These are phyloP conservation scores for Astrothelium subdiscretum DNA, from an alignment of 495 filamentous ascomycete genomes.

Conservation along the genomic window DNA sequence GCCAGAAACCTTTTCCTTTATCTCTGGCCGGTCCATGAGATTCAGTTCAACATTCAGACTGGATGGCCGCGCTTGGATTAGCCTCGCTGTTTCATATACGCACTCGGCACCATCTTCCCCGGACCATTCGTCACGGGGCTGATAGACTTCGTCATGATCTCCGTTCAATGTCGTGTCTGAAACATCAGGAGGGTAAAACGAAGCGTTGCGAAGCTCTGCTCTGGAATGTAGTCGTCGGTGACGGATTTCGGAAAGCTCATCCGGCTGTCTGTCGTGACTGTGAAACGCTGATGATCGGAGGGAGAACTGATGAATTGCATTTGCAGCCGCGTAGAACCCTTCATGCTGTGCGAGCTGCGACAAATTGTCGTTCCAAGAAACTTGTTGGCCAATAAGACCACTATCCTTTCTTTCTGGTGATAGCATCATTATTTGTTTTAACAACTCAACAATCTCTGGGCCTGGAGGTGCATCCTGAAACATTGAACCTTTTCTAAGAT, in stretches of 20 bases:
- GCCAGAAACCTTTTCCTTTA: not conserved
- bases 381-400: slow-evolving; percentile 49
- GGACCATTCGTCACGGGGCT: no score
- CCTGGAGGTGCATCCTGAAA: slow-evolving; percentile 31
- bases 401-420: slow-evolving; percentile 39
- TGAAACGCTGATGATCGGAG: slow-evolving; percentile 23
- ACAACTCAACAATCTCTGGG: slow-evolving; percentile 27
- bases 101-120: no score
- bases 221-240: no score
- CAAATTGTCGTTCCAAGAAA: slow-evolving; percentile 36
- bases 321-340: slow-evolving; percentile 32
- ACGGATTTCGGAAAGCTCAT: slow-evolving; percentile 12
- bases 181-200: no score
- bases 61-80: no score
- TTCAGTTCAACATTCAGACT: no score
- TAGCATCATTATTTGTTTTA: slow-evolving; percentile 37
- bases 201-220: no score
- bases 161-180: no score
- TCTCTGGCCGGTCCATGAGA: no score
- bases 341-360: slow-evolving; percentile 41
- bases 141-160: no score
- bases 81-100: no score
- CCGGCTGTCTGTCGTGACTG: no score
- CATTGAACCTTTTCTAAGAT: slow-evolving; percentile 41
- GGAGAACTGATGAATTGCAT: slow-evolving; percentile 31